Base-by-base conservation (phyloP, 2,329 filamentous ascomycete genomes). In the Cryphonectria parasitica region DNA sequence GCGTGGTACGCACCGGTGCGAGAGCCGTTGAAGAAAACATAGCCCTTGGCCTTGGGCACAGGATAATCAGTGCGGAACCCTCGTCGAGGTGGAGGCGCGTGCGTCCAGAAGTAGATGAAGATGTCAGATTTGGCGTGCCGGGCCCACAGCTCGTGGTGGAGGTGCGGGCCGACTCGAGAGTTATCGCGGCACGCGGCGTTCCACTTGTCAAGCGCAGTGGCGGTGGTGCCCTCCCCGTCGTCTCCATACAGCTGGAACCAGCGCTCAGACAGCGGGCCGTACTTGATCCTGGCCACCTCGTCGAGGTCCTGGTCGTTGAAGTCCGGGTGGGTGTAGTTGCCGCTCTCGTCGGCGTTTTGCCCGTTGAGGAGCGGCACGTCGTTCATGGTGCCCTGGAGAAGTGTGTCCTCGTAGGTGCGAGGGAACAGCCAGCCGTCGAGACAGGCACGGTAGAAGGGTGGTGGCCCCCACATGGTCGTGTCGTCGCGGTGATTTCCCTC, bases 51-150 rank as follows among this genome's bases (percentile, higher is more conserved):
- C 36, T 63, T 63, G 17, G 61, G 61, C 17, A 43, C 61, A 15
- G 61, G 61, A 25, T 43, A 43, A 41, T 43, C 61, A n/a, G n/a
- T 43, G 22, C 36, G 22, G 61, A 63, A 63, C 2, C 61, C 58
- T 19, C 73, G 67, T 62, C 75, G 73, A 15, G 63, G 60, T n/a
- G 77, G 75, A 8, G 78, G 78, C 8, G 77, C 71, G 58, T 76
- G 77, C 15, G 74, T 75, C 73, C 75, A 80, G 68, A 74, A 77
- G 67, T 79, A 80, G 0, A 74, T 75, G 66, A 75, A 79, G 45
- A 79, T 73, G 25, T 74, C 71, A 25, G 70, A 74, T 36, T 69
- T 75, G 11, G 73, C 75, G 45, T 76, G 77, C 7, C 74, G 72
- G 2, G 74, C 71, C 7, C 63, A 72, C 77, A 77, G 78, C n/a